Evolutionary conservation across 2,329 filamentous ascomycete species (phyloP).

Genomic region (Trichoderma citrinoviride): DNA sequence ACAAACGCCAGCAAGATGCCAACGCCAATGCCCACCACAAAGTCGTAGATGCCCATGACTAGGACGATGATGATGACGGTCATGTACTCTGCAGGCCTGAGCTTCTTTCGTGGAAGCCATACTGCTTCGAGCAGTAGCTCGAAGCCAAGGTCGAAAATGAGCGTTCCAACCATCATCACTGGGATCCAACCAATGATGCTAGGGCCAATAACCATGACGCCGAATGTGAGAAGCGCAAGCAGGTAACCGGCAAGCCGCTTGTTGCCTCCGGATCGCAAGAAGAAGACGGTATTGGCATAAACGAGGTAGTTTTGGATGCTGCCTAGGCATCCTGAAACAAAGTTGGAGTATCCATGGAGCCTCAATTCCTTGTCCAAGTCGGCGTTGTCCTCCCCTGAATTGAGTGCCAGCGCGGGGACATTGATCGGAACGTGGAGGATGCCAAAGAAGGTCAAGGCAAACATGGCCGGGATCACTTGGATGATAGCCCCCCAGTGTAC

Average conservation of each 20-base stretch:
- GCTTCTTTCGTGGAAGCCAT: constrained; percentile 82
- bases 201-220: constrained; percentile 81
- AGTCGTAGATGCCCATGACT: constrained; percentile 96
- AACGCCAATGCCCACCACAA: constrained; percentile 88
- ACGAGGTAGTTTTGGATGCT: constrained; percentile 97
- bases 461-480: constrained; percentile 90
- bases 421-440: constrained; percentile 98
- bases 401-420: constrained; percentile 86
- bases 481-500: constrained; percentile 80
- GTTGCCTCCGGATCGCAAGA: constrained; percentile 88
- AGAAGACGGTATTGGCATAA: constrained; percentile 96
- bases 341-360: constrained; percentile 90
- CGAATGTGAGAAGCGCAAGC: constrained; percentile 75
- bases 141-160: constrained; percentile 94
- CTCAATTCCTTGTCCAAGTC: constrained; percentile 88
- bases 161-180: constrained; percentile 90
- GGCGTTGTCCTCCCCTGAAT: constrained; percentile 87
- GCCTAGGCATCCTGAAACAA: constrained; percentile 78
- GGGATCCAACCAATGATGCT: constrained; percentile 90
- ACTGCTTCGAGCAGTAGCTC: constrained; percentile 87
- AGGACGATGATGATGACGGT: constrained; percentile 88
- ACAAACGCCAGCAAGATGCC: constrained; percentile 90
- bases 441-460: constrained; percentile 95
- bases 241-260: constrained; percentile 82
- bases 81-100: constrained; percentile 82